Percentiles rank a stretch among this genome's conserved stretches.
These are phyloP conservation scores for Xylariaceae sp. DNA, from an alignment of 2,329 filamentous ascomycete genomes.

Conservation along the genomic window DNA sequence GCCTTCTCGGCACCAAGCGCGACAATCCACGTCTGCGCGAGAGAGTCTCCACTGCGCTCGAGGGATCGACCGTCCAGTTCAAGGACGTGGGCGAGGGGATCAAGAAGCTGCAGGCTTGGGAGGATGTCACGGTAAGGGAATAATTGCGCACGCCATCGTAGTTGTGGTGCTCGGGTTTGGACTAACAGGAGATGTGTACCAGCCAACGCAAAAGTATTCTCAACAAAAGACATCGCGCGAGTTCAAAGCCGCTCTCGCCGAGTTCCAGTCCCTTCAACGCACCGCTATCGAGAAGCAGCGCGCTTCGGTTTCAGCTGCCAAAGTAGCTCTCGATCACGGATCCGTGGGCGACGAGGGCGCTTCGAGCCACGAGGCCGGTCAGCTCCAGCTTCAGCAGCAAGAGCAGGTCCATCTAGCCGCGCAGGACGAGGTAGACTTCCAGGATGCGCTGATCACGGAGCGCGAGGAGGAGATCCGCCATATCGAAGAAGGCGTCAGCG, in stretches of 20 bases:
- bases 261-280: constrained; percentile 90
- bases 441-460: constrained; percentile 91
- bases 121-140: constrained; percentile 66
- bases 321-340: constrained; percentile 65
- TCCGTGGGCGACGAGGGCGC: constrained; percentile 30
- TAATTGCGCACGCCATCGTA: neutral
- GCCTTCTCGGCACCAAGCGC: constrained; percentile 79
- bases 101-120: constrained; percentile 86
- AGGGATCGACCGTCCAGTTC: constrained; percentile 81
- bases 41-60: constrained; percentile 78
- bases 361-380: constrained; percentile 31
- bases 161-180: neutral
- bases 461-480: constrained; percentile 95
- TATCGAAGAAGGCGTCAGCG: constrained; percentile 92
- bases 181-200: constrained; percentile 10
- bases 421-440: constrained; percentile 95
- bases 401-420: constrained; percentile 76
- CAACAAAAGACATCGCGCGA: constrained; percentile 92
- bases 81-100: constrained; percentile 89
- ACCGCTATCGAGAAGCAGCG: constrained; percentile 88
- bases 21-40: constrained; percentile 90
- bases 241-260: constrained; percentile 80
- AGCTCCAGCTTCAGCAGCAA: constrained; percentile 46
- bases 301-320: constrained; percentile 75
- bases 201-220: constrained; percentile 95